These are phyloP conservation scores for Borealophlyctis nickersoniae DNA, from an alignment of 192 early-diverging fungal genomes.

Conservation along the genomic window DNA sequence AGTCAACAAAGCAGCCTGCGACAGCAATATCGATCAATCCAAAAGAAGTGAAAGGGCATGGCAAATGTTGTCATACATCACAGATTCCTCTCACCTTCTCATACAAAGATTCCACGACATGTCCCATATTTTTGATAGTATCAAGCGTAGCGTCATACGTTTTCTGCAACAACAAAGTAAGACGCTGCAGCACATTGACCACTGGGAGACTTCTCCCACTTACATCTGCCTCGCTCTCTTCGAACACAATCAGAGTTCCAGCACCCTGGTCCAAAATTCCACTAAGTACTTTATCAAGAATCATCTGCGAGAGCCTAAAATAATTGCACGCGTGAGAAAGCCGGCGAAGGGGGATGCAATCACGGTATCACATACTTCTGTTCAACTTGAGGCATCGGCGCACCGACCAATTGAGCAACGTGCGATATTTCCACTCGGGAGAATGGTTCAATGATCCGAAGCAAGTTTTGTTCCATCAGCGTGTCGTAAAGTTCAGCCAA, in stretches of 20 bases:
- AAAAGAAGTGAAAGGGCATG: too few species aligned
- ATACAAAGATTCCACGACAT: constrained; percentile 93
- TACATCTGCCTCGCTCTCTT: constrained; percentile 80
- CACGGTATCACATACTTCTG: constrained; percentile 55
- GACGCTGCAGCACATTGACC: neutral
- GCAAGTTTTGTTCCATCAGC: constrained; percentile 92
- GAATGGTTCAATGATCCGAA: constrained; percentile 97
- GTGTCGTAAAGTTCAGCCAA: constrained; percentile 92
- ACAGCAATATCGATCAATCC: too few species aligned
- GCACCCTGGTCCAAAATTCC: constrained; percentile 98
- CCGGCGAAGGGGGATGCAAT: neutral
- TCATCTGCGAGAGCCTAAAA: constrained; percentile 89
- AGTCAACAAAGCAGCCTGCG: too few species aligned
- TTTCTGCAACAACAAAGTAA: constrained; percentile 51
- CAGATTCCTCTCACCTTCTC: too few species aligned
- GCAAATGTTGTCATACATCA: too few species aligned
- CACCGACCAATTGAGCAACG: constrained; percentile 88
- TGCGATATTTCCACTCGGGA: constrained; percentile 95
- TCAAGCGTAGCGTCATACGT: constrained; percentile 90
- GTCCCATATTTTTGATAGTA: constrained; percentile 94
- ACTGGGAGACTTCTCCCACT: constrained; percentile 30
- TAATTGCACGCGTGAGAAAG: neutral
- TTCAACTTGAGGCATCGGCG: constrained; percentile 92
- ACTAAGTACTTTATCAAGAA: constrained; percentile 91
- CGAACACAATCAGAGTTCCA: constrained; percentile 93